These are phyloP conservation scores for Paraconiothyrium brasiliense DNA, from an alignment of 2,329 filamentous ascomycete genomes.

Conservation along the genomic window DNA sequence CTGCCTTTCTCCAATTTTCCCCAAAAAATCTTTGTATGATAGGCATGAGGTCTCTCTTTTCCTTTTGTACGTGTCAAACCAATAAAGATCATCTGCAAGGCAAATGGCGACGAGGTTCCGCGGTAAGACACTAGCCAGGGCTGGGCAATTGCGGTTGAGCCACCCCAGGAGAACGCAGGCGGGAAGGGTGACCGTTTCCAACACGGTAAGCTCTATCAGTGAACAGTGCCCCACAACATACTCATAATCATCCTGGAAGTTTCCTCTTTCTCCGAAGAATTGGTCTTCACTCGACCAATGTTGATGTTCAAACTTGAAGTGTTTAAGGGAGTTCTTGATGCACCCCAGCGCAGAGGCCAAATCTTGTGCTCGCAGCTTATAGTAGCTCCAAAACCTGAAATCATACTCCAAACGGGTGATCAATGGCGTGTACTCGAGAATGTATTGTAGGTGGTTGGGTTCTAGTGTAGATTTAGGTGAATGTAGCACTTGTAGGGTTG, in stretches of 20 bases:
- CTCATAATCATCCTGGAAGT: background rate
- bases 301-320: background rate
- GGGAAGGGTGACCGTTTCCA: constrained; percentile 3
- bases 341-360: constrained; percentile 1
- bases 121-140: background rate
- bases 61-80: constrained; percentile 3
- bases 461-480: no score
- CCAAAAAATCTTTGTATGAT: background rate
- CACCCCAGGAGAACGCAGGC: constrained; percentile 6
- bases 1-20: background rate
- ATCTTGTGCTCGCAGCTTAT: background rate
- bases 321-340: constrained; percentile 2
- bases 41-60: background rate
- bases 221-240: background rate
- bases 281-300: background rate
- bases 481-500: no score
- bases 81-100: constrained; percentile 1
- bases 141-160: constrained; percentile 5
- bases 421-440: no score
- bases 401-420: no score
- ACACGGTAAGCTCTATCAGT: background rate
- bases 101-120: background rate
- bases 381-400: no score
- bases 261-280: background rate
- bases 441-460: no score